Base-by-base conservation (phyloP, 768 basidiomycete species). In the Plicaturopsis crispa region DNA sequence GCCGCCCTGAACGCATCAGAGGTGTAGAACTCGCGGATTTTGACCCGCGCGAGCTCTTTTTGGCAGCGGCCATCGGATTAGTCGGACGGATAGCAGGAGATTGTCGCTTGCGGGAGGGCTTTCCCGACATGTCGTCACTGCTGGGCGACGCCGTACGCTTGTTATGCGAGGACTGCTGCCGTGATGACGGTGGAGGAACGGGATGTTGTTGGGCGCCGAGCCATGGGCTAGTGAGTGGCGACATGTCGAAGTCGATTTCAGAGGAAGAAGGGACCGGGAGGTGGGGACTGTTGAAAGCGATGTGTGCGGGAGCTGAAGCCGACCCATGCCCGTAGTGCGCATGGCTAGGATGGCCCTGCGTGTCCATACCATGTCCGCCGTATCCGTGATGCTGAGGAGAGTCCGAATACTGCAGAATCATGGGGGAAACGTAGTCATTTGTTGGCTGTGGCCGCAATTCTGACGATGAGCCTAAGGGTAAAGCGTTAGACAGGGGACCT, bases 181-280 rank as follows among this genome's bases (percentile, higher is more conserved):
- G 31, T 1, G 47, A 46, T 41, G 61, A 52, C 13, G 35, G 30
- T 24, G 44, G 54, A 8, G 49, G 46, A 14, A 55, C 46, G 16
- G 49, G 49, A 24, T 65, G 62, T 18, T 69, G 67, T 36, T 73
- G 67, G 4, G 84, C 72, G 4, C 77, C 81, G 0, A 89, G 67
- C 83, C 85, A 87, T 1, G 85, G 85, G 46, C 84, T 87, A 0
- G 84, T 84, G 16, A 89, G 62, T 0, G 86, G 85, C 1, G 84
- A 85, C 34, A 89, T 75, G 43, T 89, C 81, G 41, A 80, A 69
- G 41, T 81, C 84, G 19, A 83, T 56, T 39, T 84, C 77, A 16
- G 65, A 58, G 0, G 70, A 64, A 13, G 69, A 68, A 2, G 67
- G 60, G 10, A 69, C 56, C 2, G 61, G 51, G 26, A 54, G 52